Base-by-base conservation (phyloP, 768 basidiomycete genomes). In the Podaxis pistillaris region DNA sequence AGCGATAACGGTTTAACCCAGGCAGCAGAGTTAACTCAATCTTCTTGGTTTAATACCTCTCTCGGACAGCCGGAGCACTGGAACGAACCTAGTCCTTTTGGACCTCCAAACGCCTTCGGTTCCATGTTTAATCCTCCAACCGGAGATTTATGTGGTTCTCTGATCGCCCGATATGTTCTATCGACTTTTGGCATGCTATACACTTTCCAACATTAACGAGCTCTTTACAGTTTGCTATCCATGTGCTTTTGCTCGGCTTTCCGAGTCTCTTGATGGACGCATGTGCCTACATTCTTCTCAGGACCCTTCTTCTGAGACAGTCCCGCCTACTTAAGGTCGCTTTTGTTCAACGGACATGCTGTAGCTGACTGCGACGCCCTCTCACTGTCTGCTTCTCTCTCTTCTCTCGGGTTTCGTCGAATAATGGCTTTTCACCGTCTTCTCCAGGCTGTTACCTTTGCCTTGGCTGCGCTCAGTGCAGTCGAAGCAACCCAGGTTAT, bases 401-500 rank as follows among this genome's bases (percentile, higher is more conserved):
- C 30, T 19, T 58, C 46, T 7, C 28, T 47, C 28, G 12, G 12
- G 22, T 17, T 17, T 37, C 12, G 8, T 37, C 41, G 52, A 38
- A 62, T 54, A 50, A 72, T 72, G 70, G 61, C 61, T 33, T 54
- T 46, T 17, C 44, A 49, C 22, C 40, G 53, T 63, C 47, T 72
- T 74, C 65, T 67, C 54, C 53, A 69, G 66, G 36, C 41, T 74
- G 15, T 63, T 72, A 47, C 71, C 73, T 47, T 65, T 75, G 72
- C 65, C 28, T 68, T 71, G 41, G 65, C 69, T 26, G 64, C 67
- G 1, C 44, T 69, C 44, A 55, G 69, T 24, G 58, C 64, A 44
- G 76, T 74, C 49, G 63, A 76, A 56, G 78, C 75, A 26, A 85
- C 85, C 2, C 81, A 83, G 68, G 73, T 82, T 44, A 86, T 86